Evolutionary conservation across 2,329 filamentous ascomycete species (phyloP).

Genomic region (Stachybotrys chartarum): DNA sequence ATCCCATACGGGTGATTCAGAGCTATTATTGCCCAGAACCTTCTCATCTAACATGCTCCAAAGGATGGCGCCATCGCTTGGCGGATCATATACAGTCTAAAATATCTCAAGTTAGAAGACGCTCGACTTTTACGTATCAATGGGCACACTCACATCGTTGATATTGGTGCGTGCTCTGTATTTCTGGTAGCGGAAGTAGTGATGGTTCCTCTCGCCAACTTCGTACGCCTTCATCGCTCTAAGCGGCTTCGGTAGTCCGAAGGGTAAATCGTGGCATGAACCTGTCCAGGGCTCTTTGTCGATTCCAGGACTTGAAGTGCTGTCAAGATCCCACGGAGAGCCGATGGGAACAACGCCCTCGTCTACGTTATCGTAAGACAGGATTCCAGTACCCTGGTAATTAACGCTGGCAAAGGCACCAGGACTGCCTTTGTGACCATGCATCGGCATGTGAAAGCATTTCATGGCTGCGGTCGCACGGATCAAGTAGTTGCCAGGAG

Average conservation of each 20-base stretch:
- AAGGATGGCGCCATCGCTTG: slow-evolving; percentile 4
- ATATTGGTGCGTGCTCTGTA: slow-evolving; percentile 2
- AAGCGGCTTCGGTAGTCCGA: slow-evolving; percentile 10
- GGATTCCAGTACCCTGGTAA: slow-evolving; percentile 8
- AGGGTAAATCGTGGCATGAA: slow-evolving; percentile 10
- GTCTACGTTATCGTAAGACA: slow-evolving; percentile 10
- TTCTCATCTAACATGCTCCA: slow-evolving; percentile 5
- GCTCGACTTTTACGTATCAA: neutral
- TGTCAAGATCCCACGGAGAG: slow-evolving; percentile 7
- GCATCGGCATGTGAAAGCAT: slow-evolving; percentile 3
- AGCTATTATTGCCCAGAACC: neutral
- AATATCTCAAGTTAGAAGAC: neutral
- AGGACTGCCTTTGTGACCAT: neutral
- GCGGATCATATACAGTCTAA: slow-evolving; percentile 9
- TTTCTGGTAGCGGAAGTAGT: slow-evolving; percentile 2
- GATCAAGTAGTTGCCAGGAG: slow-evolving; percentile 10
- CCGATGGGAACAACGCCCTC: slow-evolving; percentile 4
- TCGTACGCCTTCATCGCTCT: slow-evolving; percentile 9
- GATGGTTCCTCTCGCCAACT: slow-evolving; percentile 7
- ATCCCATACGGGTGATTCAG: neutral
- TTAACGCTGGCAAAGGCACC: slow-evolving; percentile 2
- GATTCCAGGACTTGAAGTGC: neutral
- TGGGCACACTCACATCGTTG: slow-evolving; percentile 1
- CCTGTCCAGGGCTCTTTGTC: slow-evolving; percentile 3
- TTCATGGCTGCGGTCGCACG: slow-evolving; percentile 6